Conservation (phyloP, 108 stramenopile species). For the Fragilariopsis cylindrus region DNA sequence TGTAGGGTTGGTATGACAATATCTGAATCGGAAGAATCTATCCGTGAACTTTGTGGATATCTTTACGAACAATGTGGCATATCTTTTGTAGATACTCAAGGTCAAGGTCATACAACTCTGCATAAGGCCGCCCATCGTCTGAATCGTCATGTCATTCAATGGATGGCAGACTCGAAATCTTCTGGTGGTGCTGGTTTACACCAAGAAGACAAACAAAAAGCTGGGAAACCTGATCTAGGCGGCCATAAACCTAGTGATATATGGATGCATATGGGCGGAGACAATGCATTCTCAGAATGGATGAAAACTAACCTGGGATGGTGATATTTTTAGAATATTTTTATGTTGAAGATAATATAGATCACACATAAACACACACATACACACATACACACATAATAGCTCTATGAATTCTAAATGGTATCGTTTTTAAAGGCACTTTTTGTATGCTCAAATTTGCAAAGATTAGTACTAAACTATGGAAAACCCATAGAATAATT, state of each 20-base stretch:
- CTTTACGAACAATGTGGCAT: slow-evolving; percentile 43
- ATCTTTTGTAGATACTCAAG: slow-evolving; percentile 52
- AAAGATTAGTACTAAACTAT: too few species aligned
- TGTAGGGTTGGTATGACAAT: slow-evolving; percentile 77
- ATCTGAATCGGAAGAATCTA: slow-evolving; percentile 31
- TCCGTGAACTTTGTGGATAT: slow-evolving; percentile 52
- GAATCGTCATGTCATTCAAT: slow-evolving; percentile 64
- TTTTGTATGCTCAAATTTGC: too few species aligned
- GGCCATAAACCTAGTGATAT: slow-evolving; percentile 80
- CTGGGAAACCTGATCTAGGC: slow-evolving; percentile 38
- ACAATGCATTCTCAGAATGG: slow-evolving; percentile 57
- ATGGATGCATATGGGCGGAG: slow-evolving; percentile 66
- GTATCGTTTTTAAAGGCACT: too few species aligned
- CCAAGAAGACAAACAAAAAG: slow-evolving; percentile 14
- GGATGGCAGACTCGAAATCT: slow-evolving; percentile 49
- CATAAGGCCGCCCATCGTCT: slow-evolving; percentile 80
- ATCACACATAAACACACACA: too few species aligned
- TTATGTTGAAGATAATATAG: too few species aligned
- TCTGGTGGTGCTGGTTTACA: slow-evolving; percentile 37
- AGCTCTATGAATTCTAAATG: too few species aligned
- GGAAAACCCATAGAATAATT: too few species aligned
- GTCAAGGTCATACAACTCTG: slow-evolving; percentile 74
- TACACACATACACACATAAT: too few species aligned
- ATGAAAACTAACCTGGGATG: slow-evolving; percentile 47
- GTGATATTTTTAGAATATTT: neutral